These are phyloP conservation scores for Pythium brachiatum DNA, from an alignment of 352 stramenopile genomes.

Conservation along the genomic window DNA sequence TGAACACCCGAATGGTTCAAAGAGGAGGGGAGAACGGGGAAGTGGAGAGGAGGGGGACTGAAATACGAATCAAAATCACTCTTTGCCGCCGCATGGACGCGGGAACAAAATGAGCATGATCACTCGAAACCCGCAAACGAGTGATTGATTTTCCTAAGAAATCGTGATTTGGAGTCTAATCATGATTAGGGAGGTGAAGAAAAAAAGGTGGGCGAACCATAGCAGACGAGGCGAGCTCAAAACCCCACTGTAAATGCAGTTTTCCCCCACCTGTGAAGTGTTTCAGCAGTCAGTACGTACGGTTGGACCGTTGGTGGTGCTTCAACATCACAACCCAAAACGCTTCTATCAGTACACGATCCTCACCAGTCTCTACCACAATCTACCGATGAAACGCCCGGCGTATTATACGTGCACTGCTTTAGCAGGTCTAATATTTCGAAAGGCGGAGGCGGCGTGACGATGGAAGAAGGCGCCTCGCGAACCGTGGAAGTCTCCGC, in stretches of 20 bases:
- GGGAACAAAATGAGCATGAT: neutral
- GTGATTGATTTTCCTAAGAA: neutral
- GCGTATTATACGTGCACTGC: neutral
- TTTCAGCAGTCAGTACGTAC: slow-evolving; percentile 23
- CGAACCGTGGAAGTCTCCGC: neutral
- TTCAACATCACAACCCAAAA: slow-evolving; percentile 3
- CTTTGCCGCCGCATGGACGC: too few relatives aligned
- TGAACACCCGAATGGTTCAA: neutral
- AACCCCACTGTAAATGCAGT: slow-evolving; percentile 12
- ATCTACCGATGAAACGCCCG: neutral
- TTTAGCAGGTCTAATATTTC: slow-evolving; percentile 3
- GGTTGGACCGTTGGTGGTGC: neutral
- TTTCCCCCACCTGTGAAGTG: slow-evolving; percentile 6
- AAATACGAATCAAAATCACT: neutral
- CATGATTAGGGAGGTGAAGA: neutral
- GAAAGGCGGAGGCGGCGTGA: neutral
- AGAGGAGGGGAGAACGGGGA: neutral
- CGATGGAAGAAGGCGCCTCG: neutral
- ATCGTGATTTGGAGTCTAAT: neutral
- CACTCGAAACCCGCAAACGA: neutral
- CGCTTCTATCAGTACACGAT: slow-evolving; percentile 1
- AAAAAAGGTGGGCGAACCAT: neutral
- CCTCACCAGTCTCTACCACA: neutral
- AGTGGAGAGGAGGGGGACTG: too few relatives aligned
- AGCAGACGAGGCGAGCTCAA: neutral